These are phyloP conservation scores for Ophiognomonia clavigignenti-juglandacearum DNA, from an alignment of 2,329 filamentous ascomycete genomes.

Conservation along the genomic window DNA sequence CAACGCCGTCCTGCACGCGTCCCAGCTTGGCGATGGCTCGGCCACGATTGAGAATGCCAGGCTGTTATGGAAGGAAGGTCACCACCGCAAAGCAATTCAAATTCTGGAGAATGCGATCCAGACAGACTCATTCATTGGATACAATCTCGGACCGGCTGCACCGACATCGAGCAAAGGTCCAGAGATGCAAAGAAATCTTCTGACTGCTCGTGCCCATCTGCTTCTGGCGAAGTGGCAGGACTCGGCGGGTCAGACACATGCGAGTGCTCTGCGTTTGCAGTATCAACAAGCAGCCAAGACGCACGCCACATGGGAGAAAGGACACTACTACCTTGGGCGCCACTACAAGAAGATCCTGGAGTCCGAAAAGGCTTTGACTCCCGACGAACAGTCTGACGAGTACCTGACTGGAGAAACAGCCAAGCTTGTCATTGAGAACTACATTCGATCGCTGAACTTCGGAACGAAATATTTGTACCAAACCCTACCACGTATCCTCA, in stretches of 20 bases:
- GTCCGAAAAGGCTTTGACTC: conserved; percentile 73
- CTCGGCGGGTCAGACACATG: conserved; percentile 86
- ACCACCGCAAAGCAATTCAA: conserved; percentile 92
- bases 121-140: conserved; percentile 62
- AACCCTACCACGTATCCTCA: conserved; percentile 84
- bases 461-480: conserved; percentile 97
- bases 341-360: conserved; percentile 97
- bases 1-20: conserved; percentile 87
- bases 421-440: conserved; percentile 90
- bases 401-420: conserved; percentile 78
- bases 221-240: conserved; percentile 96
- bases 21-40: conserved; percentile 75
- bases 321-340: conserved; percentile 92
- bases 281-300: conserved; percentile 79
- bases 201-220: conserved; percentile 76
- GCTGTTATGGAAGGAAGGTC: conserved; percentile 86
- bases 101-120: conserved; percentile 82
- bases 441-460: conserved; percentile 77
- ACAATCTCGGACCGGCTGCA: conserved; percentile 27
- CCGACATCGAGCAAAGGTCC: conserved; percentile 34
- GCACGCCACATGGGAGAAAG: conserved; percentile 80
- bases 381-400: conserved; percentile 70
- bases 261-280: conserved; percentile 69
- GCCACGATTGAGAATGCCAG: conserved; percentile 93
- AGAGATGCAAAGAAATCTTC: conserved; percentile 49